These are phyloP conservation scores for Pythium biforme DNA, from an alignment of 352 stramenopile species.

Conservation along the genomic window DNA sequence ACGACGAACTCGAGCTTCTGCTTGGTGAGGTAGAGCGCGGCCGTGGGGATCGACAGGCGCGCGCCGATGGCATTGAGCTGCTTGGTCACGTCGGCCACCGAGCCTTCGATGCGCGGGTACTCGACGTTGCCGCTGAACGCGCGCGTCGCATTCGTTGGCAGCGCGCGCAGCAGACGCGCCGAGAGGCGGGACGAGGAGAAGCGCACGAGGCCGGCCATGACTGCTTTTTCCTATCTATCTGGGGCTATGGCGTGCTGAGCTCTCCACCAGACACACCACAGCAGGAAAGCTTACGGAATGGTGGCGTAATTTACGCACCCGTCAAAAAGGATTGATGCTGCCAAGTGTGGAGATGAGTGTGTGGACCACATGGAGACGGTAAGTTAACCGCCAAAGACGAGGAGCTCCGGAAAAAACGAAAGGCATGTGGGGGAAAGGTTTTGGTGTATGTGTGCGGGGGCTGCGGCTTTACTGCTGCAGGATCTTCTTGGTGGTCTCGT, in stretches of 20 bases:
- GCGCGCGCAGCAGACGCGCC: slow-evolving; percentile 2
- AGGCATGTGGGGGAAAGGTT: not conserved
- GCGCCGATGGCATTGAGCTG: slow-evolving; percentile 67
- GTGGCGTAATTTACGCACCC: not conserved
- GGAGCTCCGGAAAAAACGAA: not conserved
- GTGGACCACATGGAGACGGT: slow-evolving; percentile 1
- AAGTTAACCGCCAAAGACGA: not conserved
- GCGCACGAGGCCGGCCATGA: slow-evolving; percentile 10
- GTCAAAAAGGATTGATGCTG: not conserved
- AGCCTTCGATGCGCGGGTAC: slow-evolving; percentile 79
- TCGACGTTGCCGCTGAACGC: slow-evolving; percentile 79
- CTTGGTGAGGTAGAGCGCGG: slow-evolving; percentile 74
- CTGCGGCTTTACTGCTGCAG: slow-evolving; percentile 60
- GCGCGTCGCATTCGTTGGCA: not conserved
- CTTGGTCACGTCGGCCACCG: slow-evolving; percentile 66
- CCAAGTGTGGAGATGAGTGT: no score
- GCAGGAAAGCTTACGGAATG: slow-evolving; percentile 3
- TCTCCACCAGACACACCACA: slow-evolving; percentile 11
- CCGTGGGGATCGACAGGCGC: slow-evolving; percentile 75
- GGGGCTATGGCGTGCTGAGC: no score
- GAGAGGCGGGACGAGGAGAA: not conserved
- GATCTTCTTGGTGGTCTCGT: slow-evolving; percentile 85
- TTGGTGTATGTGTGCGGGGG: not conserved
- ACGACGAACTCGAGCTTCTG: slow-evolving; percentile 85
- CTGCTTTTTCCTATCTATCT: no score